Conservation (phyloP, 306 rosid species). For the Medicago truncatula region DNA sequence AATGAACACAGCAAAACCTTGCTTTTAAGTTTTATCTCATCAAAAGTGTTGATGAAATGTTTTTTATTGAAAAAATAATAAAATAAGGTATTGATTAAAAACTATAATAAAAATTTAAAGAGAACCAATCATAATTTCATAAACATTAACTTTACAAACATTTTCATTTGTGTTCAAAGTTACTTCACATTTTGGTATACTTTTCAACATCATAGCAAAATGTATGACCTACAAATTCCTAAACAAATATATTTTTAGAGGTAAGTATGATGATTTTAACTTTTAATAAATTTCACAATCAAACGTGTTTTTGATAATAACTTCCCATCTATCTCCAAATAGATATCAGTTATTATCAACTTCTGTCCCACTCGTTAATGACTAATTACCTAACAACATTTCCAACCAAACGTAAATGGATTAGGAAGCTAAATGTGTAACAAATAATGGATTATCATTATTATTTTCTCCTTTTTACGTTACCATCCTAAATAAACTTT, state of each 20-base stretch:
- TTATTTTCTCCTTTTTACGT: slow-evolving; percentile 30
- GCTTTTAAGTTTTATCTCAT: not conserved
- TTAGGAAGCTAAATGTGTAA: slow-evolving; percentile 17
- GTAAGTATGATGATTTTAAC: not conserved
- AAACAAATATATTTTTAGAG: not conserved
- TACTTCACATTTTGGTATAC: not conserved
- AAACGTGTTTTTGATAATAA: slow-evolving; percentile 4
- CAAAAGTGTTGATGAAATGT: not conserved
- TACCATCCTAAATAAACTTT: slow-evolving; percentile 22
- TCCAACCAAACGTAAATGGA: not conserved
- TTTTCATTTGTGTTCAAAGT: not conserved
- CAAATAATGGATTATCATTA: slow-evolving; percentile 11
- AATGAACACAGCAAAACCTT: not conserved
- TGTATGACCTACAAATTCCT: not conserved
- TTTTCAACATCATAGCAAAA: not conserved
- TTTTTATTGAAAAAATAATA: not conserved
- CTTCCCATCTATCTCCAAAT: not conserved
- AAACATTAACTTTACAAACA: not conserved
- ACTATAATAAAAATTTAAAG: not conserved
- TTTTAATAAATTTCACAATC: not conserved
- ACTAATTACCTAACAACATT: not conserved
- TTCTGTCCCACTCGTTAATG: slow-evolving; percentile 5
- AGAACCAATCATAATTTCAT: not conserved
- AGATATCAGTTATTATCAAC: not conserved
- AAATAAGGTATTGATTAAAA: not conserved